These are phyloP conservation scores for Trichosporon asahii DNA, from an alignment of 1,284 basidiomycete genomes.

Conservation along the genomic window DNA sequence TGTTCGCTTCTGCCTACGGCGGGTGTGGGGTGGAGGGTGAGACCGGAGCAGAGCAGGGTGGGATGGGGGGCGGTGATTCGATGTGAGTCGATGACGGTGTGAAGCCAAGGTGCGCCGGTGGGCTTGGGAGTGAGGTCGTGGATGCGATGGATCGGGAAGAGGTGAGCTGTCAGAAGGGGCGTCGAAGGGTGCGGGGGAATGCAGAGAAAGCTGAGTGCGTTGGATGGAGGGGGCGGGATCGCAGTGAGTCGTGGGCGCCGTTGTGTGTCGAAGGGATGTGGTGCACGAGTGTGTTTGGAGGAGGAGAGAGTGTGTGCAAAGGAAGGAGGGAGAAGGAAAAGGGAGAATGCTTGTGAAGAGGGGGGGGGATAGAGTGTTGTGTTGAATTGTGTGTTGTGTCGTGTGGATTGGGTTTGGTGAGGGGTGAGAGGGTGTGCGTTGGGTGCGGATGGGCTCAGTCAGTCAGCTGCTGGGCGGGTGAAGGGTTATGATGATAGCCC, in stretches of 20 bases:
- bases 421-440: no score
- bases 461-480: not conserved
- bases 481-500: not conserved
- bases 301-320: not conserved
- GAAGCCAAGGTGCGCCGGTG: not conserved
- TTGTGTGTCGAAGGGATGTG: not conserved
- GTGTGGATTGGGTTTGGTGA: conserved; percentile 4
- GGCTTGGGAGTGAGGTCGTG: not conserved
- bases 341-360: not conserved
- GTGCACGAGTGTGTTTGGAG: not conserved
- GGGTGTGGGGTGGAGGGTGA: not conserved
- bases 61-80: not conserved
- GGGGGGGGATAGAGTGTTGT: not conserved
- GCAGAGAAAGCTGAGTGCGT: not conserved
- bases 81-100: not conserved
- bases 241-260: not conserved
- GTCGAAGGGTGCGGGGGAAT: conserved; percentile 1
- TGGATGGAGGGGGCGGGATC: not conserved
- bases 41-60: not conserved
- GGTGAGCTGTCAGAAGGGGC: not conserved
- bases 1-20: conserved; percentile 4
- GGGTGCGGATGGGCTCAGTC: not conserved
- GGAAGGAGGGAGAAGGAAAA: not conserved
- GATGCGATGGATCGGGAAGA: not conserved
- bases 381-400: conserved; percentile 6